Conservation (phyloP, 75 land plant genomes). For the Ceratopteris richardii region DNA sequence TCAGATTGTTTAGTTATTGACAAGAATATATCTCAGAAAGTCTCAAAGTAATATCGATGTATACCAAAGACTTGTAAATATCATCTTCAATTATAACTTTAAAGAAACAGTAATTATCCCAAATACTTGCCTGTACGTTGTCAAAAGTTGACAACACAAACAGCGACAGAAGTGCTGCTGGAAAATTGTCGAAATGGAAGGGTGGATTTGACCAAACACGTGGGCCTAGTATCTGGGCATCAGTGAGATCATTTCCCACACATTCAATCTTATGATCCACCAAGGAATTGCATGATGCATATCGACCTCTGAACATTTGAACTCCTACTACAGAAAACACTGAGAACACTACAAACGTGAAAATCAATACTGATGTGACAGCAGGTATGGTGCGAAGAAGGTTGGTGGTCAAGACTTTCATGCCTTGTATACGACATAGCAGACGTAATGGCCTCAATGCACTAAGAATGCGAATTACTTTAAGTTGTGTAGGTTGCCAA, state of each 20-base stretch:
- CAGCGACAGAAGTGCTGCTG: constrained; percentile 23
- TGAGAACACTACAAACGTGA: constrained; percentile 23
- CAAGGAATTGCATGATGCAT: constrained; percentile 11
- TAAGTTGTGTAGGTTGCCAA: not conserved
- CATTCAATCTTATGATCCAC: constrained; percentile 19
- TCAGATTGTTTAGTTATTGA: too few relatives aligned
- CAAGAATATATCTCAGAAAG: too few relatives aligned
- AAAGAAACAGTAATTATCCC: too few relatives aligned
- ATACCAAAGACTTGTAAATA: too few relatives aligned
- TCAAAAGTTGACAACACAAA: constrained; percentile 31
- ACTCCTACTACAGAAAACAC: constrained; percentile 27
- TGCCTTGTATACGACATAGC: constrained; percentile 23
- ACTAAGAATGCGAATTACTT: constrained; percentile 10
- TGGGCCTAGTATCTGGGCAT: constrained; percentile 7
- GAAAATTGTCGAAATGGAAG: constrained; percentile 27
- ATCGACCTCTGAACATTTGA: constrained; percentile 15
- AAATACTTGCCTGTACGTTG: constrained; percentile 6
- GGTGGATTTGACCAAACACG: constrained; percentile 22
- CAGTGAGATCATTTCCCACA: constrained; percentile 18
- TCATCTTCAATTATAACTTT: too few relatives aligned
- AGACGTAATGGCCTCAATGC: constrained; percentile 22
- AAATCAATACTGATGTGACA: constrained; percentile 17
- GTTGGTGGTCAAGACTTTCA: constrained; percentile 14
- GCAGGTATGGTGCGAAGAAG: constrained; percentile 26
- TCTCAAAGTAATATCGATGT: too few relatives aligned